Percentiles rank a stretch among this genome's conserved stretches.
Evolutionary conservation across 2,329 filamentous ascomycete species (phyloP).

Genomic region (Botrytis porri): DNA sequence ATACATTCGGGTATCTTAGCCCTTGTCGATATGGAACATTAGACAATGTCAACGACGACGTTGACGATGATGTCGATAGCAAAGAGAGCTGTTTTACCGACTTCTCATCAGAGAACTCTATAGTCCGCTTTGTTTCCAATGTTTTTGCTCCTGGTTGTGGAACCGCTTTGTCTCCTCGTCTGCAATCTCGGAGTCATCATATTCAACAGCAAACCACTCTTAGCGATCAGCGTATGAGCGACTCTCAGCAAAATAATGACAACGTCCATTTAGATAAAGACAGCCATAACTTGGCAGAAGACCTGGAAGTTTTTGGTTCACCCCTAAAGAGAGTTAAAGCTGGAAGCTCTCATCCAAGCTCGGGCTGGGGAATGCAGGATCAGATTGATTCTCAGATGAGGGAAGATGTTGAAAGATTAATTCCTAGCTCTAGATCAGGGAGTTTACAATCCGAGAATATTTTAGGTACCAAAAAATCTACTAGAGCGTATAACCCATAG

Average conservation of each 20-base stretch:
- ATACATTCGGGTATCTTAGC: neutral
- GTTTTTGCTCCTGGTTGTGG: neutral
- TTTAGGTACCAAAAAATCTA: neutral
- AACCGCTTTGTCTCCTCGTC: neutral
- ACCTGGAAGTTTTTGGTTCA: neutral
- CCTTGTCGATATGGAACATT: too few relatives aligned
- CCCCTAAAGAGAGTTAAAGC: neutral
- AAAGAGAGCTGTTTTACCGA: neutral
- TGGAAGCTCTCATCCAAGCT: neutral
- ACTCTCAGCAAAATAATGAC: neutral
- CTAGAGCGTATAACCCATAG: neutral
- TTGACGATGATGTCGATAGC: too few relatives aligned
- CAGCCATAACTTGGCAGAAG: neutral
- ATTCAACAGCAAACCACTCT: too few relatives aligned
- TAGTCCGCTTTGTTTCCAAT: too few relatives aligned
- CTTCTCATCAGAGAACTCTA: neutral
- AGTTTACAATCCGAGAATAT: neutral
- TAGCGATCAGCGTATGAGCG: neutral
- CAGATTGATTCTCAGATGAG: neutral
- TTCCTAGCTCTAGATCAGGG: too few relatives aligned
- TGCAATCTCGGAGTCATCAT: fast-evolving
- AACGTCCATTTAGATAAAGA: neutral
- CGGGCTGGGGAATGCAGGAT: neutral
- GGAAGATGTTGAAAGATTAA: neutral
- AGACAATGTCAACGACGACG: neutral